These are phyloP conservation scores for Colletotrichum coccodes DNA, from an alignment of 2,329 filamentous ascomycete species.

Conservation along the genomic window DNA sequence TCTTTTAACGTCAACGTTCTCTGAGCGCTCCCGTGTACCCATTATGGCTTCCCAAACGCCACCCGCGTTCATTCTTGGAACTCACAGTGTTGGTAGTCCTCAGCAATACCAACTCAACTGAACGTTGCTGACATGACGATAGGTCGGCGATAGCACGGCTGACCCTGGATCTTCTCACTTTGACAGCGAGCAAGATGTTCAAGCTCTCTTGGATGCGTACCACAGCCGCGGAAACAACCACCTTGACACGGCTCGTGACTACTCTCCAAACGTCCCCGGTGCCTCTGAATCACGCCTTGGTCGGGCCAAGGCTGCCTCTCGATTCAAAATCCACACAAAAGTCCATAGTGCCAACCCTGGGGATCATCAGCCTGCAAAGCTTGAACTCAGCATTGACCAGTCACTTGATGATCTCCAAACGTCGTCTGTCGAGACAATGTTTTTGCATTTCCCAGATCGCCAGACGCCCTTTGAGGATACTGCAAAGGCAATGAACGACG, in stretches of 20 bases:
- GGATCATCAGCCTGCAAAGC: background rate
- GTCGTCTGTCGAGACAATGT: background rate
- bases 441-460: background rate
- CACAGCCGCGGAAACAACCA: background rate
- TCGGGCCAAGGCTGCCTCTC: background rate
- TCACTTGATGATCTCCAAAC: background rate
- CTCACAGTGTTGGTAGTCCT: background rate
- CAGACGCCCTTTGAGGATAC: background rate
- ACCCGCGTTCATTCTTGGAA: background rate
- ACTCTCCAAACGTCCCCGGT: background rate
- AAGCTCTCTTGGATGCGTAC: background rate
- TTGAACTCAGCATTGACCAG: background rate
- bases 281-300: background rate
- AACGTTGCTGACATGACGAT: background rate
- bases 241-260: background rate
- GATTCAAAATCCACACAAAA: slow-evolving; percentile 1
- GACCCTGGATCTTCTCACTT: background rate
- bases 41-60: background rate
- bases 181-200: background rate
- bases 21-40: background rate
- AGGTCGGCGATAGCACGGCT: background rate
- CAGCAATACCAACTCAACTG: background rate
- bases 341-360: background rate
- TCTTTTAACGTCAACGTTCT: background rate
- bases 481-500: background rate